phyloP scores from a whole-genome alignment of 139 green algal species.

The Ettlia oleoabundans region DNA sequence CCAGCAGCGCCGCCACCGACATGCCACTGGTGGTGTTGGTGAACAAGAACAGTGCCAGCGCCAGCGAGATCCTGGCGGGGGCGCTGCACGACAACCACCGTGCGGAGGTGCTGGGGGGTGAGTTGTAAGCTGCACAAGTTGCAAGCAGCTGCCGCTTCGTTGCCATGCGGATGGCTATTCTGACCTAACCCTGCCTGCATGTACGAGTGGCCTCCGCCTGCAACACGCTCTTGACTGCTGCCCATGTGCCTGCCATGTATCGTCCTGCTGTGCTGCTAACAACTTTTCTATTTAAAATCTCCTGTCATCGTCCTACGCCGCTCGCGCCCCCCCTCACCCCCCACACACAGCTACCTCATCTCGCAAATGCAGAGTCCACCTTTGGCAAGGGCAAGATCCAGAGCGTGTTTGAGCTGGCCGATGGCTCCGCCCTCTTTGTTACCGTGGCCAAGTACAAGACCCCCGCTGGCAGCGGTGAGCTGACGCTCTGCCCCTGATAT shows the following conservation, averaged over 20 bases:
- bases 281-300: no score
- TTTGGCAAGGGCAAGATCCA: slow-evolving; percentile 93
- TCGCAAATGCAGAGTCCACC: slow-evolving; percentile 73
- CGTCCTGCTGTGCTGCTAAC: no score
- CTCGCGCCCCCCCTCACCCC: no score
- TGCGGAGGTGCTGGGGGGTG: slow-evolving; percentile 72
- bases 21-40: slow-evolving; percentile 89
- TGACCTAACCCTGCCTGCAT: no score
- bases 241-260: no score
- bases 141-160: no score
- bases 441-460: slow-evolving; percentile 79
- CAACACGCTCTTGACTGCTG: background rate
- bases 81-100: slow-evolving; percentile 87
- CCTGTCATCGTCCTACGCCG: no score
- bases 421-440: slow-evolving; percentile 94
- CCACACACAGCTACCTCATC: no score
- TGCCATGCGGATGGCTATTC: no score
- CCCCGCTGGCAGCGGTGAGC: slow-evolving; percentile 19
- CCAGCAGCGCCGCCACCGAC: slow-evolving; percentile 15
- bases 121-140: background rate
- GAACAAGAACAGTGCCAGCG: slow-evolving; percentile 75
- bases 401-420: slow-evolving; percentile 77
- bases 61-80: slow-evolving; percentile 90
- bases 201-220: background rate
- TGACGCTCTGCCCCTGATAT: no score